Evolutionary conservation across 2,329 filamentous ascomycete genomes (phyloP).

Genomic region (Paraphaeosphaeria sporulosa): DNA sequence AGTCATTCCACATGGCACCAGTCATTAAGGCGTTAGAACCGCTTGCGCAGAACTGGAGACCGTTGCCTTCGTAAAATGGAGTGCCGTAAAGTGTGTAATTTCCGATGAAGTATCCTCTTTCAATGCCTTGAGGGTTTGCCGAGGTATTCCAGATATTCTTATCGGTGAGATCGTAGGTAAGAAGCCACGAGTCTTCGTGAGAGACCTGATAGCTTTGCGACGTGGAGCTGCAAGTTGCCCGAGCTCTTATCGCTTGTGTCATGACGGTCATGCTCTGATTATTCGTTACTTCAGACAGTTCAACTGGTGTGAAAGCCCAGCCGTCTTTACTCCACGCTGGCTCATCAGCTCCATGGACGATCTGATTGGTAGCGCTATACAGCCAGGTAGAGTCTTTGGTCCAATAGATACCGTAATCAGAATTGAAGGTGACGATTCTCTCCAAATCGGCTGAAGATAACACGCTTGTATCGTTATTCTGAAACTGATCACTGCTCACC

Average conservation of each 20-base stretch:
- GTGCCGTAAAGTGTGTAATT: background rate
- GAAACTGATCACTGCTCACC: background rate
- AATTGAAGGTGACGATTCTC: background rate
- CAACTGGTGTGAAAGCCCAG: constrained; percentile 32
- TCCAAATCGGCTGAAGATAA: background rate
- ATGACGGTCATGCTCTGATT: background rate
- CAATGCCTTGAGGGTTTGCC: background rate
- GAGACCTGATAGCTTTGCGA: constrained; percentile 12
- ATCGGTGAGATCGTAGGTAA: background rate
- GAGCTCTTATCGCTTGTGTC: background rate
- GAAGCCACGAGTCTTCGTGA: constrained; percentile 9
- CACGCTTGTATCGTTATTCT: background rate
- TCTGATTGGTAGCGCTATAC: constrained; percentile 23
- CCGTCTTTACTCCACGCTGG: constrained; percentile 30
- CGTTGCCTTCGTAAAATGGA: background rate
- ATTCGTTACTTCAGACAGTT: constrained; percentile 1
- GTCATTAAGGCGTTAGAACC: background rate
- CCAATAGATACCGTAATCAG: background rate
- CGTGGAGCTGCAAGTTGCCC: background rate
- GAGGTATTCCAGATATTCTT: background rate
- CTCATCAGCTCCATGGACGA: constrained; percentile 22
- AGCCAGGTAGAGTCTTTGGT: constrained; percentile 25
- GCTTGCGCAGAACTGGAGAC: background rate
- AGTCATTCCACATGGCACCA: background rate
- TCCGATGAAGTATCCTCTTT: background rate